Evolutionary conservation across 768 basidiomycete genomes (phyloP).

Genomic region (Cystofilobasidium capitatum): DNA sequence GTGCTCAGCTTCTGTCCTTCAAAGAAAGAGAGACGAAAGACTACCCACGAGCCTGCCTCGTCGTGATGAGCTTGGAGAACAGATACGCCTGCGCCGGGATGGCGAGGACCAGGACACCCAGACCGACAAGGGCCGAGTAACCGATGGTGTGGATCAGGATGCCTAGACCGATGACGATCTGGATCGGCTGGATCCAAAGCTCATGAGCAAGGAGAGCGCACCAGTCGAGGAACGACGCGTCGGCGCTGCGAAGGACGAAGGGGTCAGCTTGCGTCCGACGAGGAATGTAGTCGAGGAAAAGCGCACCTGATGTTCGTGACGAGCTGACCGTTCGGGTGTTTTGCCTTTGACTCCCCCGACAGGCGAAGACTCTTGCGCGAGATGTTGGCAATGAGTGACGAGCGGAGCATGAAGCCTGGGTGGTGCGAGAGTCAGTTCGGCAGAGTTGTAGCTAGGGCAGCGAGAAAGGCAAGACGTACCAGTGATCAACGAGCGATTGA

Average conservation of each 20-base stretch:
- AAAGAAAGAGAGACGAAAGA: not conserved
- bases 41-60: slow-evolving; percentile 6
- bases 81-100: slow-evolving; percentile 54
- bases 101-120: slow-evolving; percentile 51
- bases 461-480: not conserved
- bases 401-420: not conserved
- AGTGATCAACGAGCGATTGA: slow-evolving; percentile 13
- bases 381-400: slow-evolving; percentile 43
- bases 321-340: slow-evolving; percentile 57
- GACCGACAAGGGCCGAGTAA: slow-evolving; percentile 58
- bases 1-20: not conserved
- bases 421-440: slow-evolving; percentile 43
- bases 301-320: slow-evolving; percentile 58
- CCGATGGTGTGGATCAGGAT: slow-evolving; percentile 59
- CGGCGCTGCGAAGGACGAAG: too few relatives aligned
- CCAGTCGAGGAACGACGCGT: slow-evolving; percentile 51
- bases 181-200: slow-evolving; percentile 53
- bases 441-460: slow-evolving; percentile 45
- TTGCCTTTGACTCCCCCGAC: slow-evolving; percentile 48
- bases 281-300: slow-evolving; percentile 58
- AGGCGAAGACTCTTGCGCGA: slow-evolving; percentile 61
- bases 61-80: slow-evolving; percentile 47
- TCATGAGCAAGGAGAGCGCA: slow-evolving; percentile 42
- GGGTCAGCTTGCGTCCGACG: too few relatives aligned
- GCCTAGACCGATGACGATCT: slow-evolving; percentile 52